A percentile compares a stretch with the other conserved stretches of the same genome.
Conservation (phyloP, 2,329 filamentous ascomycete genomes). For the Cordyceps javanica region DNA sequence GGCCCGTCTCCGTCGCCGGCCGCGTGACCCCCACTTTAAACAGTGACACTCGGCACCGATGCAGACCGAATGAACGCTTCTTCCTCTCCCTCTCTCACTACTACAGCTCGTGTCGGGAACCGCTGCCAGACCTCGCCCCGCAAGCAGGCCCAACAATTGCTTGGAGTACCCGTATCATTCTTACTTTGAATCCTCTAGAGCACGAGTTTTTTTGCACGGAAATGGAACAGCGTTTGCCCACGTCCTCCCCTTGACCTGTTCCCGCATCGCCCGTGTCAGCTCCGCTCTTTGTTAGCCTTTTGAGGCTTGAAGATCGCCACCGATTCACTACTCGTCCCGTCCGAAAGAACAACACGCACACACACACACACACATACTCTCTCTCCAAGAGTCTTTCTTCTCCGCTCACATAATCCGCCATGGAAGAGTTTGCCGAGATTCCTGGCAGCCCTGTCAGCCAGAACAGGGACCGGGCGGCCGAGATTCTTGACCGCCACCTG, state of each 20-base stretch:
- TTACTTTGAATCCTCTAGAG: too few species aligned
- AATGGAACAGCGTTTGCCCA: neutral
- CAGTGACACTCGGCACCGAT: neutral
- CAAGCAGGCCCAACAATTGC: neutral
- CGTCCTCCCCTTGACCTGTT: neutral
- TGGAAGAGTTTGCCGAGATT: slow-evolving; percentile 24
- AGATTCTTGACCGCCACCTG: slow-evolving; percentile 31
- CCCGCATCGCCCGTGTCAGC: neutral
- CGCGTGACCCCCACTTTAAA: neutral
- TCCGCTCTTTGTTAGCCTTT: neutral
- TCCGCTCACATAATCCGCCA: slow-evolving; percentile 9
- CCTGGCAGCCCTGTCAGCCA: slow-evolving; percentile 23
- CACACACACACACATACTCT: neutral
- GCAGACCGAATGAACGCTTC: neutral
- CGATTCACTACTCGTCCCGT: too few species aligned
- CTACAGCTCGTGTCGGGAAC: neutral
- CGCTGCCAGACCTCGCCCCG: neutral
- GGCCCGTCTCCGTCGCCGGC: slow-evolving; percentile 11
- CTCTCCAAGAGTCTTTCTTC: neutral
- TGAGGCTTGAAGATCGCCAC: too few species aligned
- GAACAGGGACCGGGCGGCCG: slow-evolving; percentile 27
- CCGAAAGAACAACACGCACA: too few species aligned
- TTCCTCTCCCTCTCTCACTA: neutral
- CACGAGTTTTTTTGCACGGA: too few species aligned
- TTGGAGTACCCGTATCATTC: neutral